Evolutionary conservation across 805 yeast genomes (phyloP), one percentile per base, ranked within the genome.

Genomic region (Ogataea haglerorum): DNA sequence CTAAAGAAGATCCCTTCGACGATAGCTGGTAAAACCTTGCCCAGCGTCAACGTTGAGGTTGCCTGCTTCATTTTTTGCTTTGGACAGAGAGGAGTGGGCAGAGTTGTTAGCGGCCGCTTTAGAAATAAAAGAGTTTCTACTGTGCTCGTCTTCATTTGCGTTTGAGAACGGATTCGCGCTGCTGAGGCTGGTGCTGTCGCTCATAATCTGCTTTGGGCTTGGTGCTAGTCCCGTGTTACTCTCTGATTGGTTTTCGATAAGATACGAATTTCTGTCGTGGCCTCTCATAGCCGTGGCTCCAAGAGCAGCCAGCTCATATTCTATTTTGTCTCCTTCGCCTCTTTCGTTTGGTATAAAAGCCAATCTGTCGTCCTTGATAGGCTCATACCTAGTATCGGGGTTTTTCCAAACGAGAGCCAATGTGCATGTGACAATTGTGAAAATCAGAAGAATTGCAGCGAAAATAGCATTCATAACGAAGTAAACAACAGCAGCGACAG

Each of bases 361-460:
- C 37, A 85, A 93, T 60, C 99, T 79, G 60, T 93, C 99, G 63
- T 93, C 99, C 54, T 84, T 85, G 84, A 91, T 85, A 47, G 96
- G 98, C 67, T 88, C 91, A 68, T 93, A 93, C 53, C 95, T 77
- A 8, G 91, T 79, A 64, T 93, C 99, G 38, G 99, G 98, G 62
- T 93, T 89, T 71, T 85, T 88, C 62, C 85, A 82, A 23, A 90
- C 51, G 54, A 93, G 64, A 0, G 96, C 96, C 64, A 88, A 69
- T 5, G 81, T 69, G 68, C 98, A 90, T 2, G 96, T 85, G 27
- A 89, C 78, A 53, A 93, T 80, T 33, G 96, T 89, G 72, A 90
- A 82, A 35, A 93, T 68, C 59, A 93, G 68, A 56, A 91, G 73
- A 54, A 86, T 75, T 50, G 87, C 71, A 3, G 97, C 91, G 64